A percentile compares a stretch with the other conserved stretches of the same genome.
Evolutionary conservation across 805 yeast genomes (phyloP).

Genomic region (Saturnispora sanitii): DNA sequence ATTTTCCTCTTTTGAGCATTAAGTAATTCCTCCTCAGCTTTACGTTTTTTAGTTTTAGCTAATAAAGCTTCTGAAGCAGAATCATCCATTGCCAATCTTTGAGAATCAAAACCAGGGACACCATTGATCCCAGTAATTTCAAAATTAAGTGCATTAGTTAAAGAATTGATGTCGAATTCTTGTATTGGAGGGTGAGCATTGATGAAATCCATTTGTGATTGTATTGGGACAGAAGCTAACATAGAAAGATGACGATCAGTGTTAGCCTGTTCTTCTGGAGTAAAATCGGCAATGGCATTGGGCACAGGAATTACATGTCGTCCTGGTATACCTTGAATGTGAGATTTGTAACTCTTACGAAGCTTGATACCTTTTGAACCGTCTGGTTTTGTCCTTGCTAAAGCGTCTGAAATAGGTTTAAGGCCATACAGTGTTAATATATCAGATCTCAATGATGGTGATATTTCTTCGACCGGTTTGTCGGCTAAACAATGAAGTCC

Average conservation of each 20-base stretch:
- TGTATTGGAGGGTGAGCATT: slow-evolving; percentile 29
- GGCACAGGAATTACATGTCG: slow-evolving; percentile 53
- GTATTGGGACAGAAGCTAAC: slow-evolving; percentile 25
- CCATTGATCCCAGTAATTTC: slow-evolving; percentile 61
- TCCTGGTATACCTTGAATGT: slow-evolving; percentile 78
- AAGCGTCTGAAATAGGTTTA: slow-evolving; percentile 57
- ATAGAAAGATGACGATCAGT: slow-evolving; percentile 30
- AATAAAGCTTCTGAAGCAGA: slow-evolving; percentile 5
- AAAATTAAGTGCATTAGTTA: slow-evolving; percentile 44
- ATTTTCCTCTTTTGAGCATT: slow-evolving; percentile 4
- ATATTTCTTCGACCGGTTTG: slow-evolving; percentile 31
- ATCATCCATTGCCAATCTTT: slow-evolving; percentile 42
- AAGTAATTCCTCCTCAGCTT: slow-evolving; percentile 6
- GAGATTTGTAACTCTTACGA: slow-evolving; percentile 91
- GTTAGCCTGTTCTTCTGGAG: slow-evolving; percentile 3
- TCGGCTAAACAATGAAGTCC: slow-evolving; percentile 24
- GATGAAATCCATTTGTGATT: slow-evolving; percentile 30
- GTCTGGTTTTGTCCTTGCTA: slow-evolving; percentile 79
- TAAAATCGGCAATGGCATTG: slow-evolving; percentile 4
- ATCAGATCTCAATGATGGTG: slow-evolving; percentile 67
- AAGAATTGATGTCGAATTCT: slow-evolving; percentile 39
- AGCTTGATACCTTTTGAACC: slow-evolving; percentile 89
- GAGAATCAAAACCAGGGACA: slow-evolving; percentile 66
- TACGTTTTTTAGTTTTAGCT: slow-evolving; percentile 21
- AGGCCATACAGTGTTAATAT: slow-evolving; percentile 61